Conservation (phyloP, 768 basidiomycete species). For the Trametes sanguinea region DNA sequence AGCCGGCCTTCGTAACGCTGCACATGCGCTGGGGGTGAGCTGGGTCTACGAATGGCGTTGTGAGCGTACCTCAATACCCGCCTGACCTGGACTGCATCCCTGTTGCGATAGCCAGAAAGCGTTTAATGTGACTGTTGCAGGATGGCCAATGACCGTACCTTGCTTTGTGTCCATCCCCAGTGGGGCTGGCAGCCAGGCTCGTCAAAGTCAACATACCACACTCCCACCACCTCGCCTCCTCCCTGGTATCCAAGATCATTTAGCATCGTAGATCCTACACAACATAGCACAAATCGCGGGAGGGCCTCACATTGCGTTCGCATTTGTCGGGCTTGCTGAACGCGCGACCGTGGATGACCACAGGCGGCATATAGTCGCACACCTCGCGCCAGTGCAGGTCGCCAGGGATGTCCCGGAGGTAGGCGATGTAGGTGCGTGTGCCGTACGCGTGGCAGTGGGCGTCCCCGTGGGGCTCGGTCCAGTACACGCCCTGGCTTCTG, state of each 20-base stretch:
- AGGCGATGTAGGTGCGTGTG: conserved; percentile 24
- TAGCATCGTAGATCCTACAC: neutral
- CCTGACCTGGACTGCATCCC: conserved; percentile 10
- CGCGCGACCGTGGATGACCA: conserved; percentile 14
- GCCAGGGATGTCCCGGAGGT: conserved; percentile 13
- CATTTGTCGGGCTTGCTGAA: conserved; percentile 16
- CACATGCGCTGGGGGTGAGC: neutral
- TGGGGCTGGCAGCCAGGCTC: conserved; percentile 21
- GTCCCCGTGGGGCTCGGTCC: conserved; percentile 14
- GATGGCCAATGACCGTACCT: neutral
- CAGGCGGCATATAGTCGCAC: conserved; percentile 22
- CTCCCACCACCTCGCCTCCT: conserved; percentile 8
- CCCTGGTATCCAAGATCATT: neutral
- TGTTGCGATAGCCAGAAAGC: neutral
- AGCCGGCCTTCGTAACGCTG: conserved; percentile 26
- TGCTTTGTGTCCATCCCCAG: conserved; percentile 15
- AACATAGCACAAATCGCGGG: neutral
- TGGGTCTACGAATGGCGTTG: neutral
- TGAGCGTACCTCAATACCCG: neutral
- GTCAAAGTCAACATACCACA: conserved; percentile 16
- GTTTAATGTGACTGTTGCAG: neutral
- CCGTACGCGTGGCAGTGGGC: conserved; percentile 20
- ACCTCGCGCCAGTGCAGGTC: conserved; percentile 18
- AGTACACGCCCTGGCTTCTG: conserved; percentile 18
- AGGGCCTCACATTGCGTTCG: conserved; percentile 8